A percentile compares a stretch with the other conserved stretches of the same genome.
Evolutionary conservation across 179 eudicot species (phyloP).

Genomic region (Beta corolliflora): DNA sequence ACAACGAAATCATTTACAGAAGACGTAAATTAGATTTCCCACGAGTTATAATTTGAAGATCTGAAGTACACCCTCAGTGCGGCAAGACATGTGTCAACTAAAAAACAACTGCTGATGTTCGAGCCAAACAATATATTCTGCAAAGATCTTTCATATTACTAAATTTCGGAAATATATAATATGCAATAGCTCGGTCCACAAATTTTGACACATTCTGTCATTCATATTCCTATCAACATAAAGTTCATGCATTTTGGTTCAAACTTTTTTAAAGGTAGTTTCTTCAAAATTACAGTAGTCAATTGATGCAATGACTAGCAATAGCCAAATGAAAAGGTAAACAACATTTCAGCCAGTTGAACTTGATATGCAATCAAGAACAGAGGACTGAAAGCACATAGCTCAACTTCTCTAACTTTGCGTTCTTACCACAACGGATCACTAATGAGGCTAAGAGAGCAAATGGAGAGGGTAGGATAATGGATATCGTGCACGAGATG

Average conservation of each 20-base stretch:
- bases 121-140: neutral
- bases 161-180: neutral
- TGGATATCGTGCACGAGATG: neutral
- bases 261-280: neutral
- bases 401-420: neutral
- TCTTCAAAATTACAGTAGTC: neutral
- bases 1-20: constrained; percentile 17
- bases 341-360: neutral
- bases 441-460: neutral
- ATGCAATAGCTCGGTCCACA: neutral
- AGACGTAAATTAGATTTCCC: neutral
- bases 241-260: neutral
- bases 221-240: neutral
- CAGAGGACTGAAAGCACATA: neutral
- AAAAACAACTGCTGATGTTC: neutral
- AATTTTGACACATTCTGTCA: neutral
- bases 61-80: neutral
- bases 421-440: neutral
- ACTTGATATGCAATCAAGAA: neutral
- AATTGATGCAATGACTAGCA: neutral
- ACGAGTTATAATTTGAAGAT: neutral
- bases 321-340: neutral
- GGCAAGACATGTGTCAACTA: neutral
- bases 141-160: neutral
- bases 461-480: neutral